A percentile compares a stretch with the other conserved stretches of the same genome.
Evolutionary conservation across 768 basidiomycete genomes (phyloP).

Genomic region (Rhizopogon roseolus): DNA sequence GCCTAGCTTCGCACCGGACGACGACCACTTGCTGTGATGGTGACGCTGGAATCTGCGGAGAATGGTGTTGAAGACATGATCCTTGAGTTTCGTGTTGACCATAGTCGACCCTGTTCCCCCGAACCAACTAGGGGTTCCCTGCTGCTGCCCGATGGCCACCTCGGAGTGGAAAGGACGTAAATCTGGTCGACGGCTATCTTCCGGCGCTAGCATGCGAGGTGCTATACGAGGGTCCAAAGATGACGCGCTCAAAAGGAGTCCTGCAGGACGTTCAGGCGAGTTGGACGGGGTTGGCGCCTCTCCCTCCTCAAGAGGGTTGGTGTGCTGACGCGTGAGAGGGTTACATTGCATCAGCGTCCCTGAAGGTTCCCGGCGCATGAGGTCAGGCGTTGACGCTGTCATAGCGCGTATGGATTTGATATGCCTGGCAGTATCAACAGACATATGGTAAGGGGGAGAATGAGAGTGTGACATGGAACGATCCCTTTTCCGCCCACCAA

Average conservation of each 20-base stretch:
- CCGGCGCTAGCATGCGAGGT: constrained; percentile 15
- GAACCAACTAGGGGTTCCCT: constrained; percentile 51
- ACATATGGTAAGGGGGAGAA: constrained; percentile 12
- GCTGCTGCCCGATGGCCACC: constrained; percentile 22
- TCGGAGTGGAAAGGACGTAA: constrained; percentile 41
- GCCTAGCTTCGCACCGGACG: constrained; percentile 39
- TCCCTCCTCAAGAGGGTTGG: constrained; percentile 30
- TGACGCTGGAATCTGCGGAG: constrained; percentile 68
- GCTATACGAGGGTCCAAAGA: constrained; percentile 18
- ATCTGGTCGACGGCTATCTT: constrained; percentile 26
- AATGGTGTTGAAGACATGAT: constrained; percentile 91
- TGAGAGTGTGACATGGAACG: constrained; percentile 42
- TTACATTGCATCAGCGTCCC: constrained; percentile 27
- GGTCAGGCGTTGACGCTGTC: constrained; percentile 69
- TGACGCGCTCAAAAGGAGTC: constrained; percentile 26
- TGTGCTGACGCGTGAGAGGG: constrained; percentile 37
- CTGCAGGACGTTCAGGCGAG: constrained; percentile 33
- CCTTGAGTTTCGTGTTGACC: constrained; percentile 91
- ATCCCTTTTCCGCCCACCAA: constrained; percentile 41
- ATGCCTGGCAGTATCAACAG: constrained; percentile 21
- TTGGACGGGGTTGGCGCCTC: constrained; percentile 49
- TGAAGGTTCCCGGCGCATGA: constrained; percentile 29
- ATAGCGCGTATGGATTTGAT: constrained; percentile 41
- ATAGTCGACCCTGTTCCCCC: constrained; percentile 90
- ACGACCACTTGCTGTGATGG: constrained; percentile 20